Base-by-base conservation (phyloP, 2,329 filamentous ascomycete genomes). In the Chaetothyriales sp. region DNA sequence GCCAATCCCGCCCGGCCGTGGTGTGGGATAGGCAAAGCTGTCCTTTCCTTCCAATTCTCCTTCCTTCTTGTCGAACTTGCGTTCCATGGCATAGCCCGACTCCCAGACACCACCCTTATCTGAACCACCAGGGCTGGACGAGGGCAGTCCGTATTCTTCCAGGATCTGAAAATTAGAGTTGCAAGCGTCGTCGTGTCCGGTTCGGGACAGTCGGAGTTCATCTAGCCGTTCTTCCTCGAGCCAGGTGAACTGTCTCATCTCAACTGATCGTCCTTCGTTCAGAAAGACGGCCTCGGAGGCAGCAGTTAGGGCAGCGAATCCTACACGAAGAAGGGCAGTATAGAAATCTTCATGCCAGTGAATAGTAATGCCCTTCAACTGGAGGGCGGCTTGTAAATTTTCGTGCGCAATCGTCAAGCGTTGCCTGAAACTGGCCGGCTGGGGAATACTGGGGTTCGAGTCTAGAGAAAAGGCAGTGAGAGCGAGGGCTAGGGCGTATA, bases 221-320 rank as follows among this genome's bases (percentile, higher is more conserved):
- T 80, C 76, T 8, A 90, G 73, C 5, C 89, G 78, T 57, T 94
- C 85, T 59, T 90, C 85, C 63, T 98, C 92, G 2, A 96, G 71
- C 90, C 92, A 98, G 0, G 92, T 95, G 68, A 81, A 81, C 36
- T 76, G 73, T 56, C 81, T 80, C 2, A 94, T 72, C 54, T 79
- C 81, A 48, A 96, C 80, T 1, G 76, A 76, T 43, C 79, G 79
- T 45, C 90, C 90, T 66, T 96, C 90, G 55, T 95, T 95, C 9
- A 98, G 72, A 62, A 95, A 96, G 0, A 96, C 92, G 2, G 90
- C 90, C 66, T 96, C 89, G 60, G 87, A 95, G 0, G 92, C 92
- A 66, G 93, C 90, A 0, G 87, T 94, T 54, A 96, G 79, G 10
- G 90, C 81, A 9, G 81, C 82, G 62, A 95, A 95, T 0, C 92